phyloP scores from a whole-genome alignment of 1,139 yeast species.

The Pichia sp. region DNA sequence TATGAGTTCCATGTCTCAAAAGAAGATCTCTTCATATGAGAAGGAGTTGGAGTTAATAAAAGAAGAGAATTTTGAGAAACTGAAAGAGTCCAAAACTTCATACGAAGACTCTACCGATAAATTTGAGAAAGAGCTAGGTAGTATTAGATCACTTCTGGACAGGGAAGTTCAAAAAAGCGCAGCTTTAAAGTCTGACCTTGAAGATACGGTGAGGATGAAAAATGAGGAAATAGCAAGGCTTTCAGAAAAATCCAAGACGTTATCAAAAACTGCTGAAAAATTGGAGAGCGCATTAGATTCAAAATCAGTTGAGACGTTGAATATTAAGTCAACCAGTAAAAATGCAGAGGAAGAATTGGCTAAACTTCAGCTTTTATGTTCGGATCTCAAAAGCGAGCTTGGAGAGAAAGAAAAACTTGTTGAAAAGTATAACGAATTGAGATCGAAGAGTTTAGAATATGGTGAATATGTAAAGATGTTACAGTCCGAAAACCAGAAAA shows the following conservation, averaged over 20 bases:
- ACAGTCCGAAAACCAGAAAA: conserved; percentile 3
- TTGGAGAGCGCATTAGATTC: neutral
- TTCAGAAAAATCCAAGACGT: neutral
- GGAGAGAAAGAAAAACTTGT: conserved; percentile 4
- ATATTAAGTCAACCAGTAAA: neutral
- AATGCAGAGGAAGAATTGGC: conserved; percentile 10
- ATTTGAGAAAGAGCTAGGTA: neutral
- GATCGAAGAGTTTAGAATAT: conserved; percentile 5
- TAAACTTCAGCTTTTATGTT: conserved; percentile 10
- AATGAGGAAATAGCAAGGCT: neutral
- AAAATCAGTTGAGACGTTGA: neutral
- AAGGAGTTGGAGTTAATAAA: neutral
- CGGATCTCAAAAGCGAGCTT: conserved; percentile 10
- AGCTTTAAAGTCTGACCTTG: neutral
- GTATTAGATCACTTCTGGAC: neutral
- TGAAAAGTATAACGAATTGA: conserved; percentile 8
- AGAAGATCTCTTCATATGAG: neutral
- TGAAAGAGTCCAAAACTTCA: neutral
- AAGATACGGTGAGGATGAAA: neutral
- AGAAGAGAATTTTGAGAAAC: neutral
- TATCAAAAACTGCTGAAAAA: neutral
- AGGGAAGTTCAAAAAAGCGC: neutral
- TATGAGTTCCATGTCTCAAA: no score
- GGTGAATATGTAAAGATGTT: neutral
- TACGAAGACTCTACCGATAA: neutral